Evolutionary conservation across 2,329 filamentous ascomycete genomes (phyloP).

Genomic region (Diaporthe sp.): DNA sequence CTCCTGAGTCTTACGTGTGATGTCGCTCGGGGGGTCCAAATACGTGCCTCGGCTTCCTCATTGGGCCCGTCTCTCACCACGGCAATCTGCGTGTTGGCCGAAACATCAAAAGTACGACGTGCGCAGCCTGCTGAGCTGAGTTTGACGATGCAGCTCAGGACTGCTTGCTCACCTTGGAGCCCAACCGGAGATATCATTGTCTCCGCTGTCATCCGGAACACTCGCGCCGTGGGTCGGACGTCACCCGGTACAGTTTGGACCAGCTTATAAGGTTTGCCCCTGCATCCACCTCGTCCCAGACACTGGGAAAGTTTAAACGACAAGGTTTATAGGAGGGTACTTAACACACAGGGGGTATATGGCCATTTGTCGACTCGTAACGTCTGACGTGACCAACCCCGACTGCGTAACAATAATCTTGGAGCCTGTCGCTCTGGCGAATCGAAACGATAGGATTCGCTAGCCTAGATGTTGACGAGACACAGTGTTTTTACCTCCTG

Average conservation of each 20-base stretch:
- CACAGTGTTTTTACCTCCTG: not conserved
- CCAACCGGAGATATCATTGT: not conserved
- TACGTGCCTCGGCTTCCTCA: not conserved
- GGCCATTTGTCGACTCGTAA: not conserved
- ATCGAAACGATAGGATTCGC: not conserved
- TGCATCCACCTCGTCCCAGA: conserved; percentile 9
- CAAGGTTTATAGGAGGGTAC: not conserved
- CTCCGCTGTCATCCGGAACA: not conserved
- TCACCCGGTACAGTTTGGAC: not conserved
- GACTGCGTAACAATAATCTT: not conserved
- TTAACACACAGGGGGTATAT: not conserved
- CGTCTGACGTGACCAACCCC: not conserved
- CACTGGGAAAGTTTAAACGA: not conserved
- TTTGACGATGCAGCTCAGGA: not conserved
- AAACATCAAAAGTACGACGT: not conserved
- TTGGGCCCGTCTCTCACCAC: not conserved
- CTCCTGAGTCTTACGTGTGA: not conserved
- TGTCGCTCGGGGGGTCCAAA: not conserved
- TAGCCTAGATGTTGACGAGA: not conserved
- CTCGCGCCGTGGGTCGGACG: not conserved
- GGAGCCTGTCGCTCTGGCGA: not conserved
- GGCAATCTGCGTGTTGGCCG: conserved; percentile 1
- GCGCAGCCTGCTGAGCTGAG: not conserved
- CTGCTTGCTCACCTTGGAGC: not conserved
- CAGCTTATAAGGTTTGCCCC: not conserved